Conservation (phyloP, 1,139 yeast species). For the Hemisphaericaspora lyxosophila region DNA sequence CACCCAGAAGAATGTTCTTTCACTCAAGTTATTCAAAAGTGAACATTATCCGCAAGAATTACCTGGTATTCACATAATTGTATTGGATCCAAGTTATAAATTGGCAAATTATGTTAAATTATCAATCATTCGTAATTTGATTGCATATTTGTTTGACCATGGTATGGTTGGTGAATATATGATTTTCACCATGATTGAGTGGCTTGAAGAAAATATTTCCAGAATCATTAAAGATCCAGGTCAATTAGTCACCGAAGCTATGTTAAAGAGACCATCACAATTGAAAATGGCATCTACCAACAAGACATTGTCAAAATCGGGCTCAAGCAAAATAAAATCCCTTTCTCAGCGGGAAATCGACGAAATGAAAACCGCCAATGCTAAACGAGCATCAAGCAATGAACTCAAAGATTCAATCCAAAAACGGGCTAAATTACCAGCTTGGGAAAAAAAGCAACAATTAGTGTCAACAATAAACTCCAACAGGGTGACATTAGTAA, state of each 20-base stretch:
- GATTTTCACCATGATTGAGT: conserved; percentile 65
- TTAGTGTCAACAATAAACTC: conserved; percentile 56
- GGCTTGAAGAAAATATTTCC: conserved; percentile 66
- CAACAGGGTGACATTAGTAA: conserved; percentile 70
- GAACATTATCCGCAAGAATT: conserved; percentile 54
- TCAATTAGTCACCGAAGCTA: conserved; percentile 43
- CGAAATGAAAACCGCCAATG: conserved; percentile 25
- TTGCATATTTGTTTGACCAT: conserved; percentile 37
- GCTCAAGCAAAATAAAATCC: not conserved
- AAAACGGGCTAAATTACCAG: conserved; percentile 66
- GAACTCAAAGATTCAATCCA: conserved; percentile 15
- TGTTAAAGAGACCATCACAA: not conserved
- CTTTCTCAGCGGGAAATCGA: conserved; percentile 14
- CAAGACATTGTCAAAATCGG: not conserved
- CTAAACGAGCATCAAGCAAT: conserved; percentile 7
- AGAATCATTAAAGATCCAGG: conserved; percentile 73
- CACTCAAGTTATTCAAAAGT: conserved; percentile 53
- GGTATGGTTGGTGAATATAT: conserved; percentile 66
- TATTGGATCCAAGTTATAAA: conserved; percentile 43
- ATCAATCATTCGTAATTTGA: conserved; percentile 54
- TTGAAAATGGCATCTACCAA: not conserved
- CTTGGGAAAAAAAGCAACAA: conserved; percentile 67
- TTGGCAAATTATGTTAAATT: conserved; percentile 76
- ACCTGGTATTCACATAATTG: conserved; percentile 62
- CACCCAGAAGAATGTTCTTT: conserved; percentile 30